Conservation (phyloP, 148 eudicot genomes). For the Chenopodium album region DNA sequence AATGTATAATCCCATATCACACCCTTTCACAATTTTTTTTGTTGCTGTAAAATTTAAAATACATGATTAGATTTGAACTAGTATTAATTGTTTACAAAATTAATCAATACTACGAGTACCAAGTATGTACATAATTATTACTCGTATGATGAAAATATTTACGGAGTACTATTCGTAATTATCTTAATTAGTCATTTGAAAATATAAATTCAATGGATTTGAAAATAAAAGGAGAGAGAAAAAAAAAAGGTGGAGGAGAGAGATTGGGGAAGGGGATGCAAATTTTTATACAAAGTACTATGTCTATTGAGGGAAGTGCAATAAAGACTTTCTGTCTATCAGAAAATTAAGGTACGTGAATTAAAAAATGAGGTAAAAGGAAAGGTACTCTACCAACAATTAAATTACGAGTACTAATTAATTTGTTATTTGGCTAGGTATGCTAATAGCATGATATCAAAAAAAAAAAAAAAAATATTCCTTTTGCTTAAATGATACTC, state of each 20-base stretch:
- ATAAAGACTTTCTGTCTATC: slow-evolving; percentile 32
- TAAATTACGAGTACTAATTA: neutral
- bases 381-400: slow-evolving; percentile 6
- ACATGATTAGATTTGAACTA: no score
- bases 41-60: no score
- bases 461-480: no score
- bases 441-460: neutral
- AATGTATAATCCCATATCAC: no score
- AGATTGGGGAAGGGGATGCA: slow-evolving; percentile 1
- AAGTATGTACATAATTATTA: no score
- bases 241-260: neutral
- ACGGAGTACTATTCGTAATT: no score
- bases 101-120: no score
- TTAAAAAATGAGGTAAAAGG: slow-evolving; percentile 5
- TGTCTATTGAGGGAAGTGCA: slow-evolving; percentile 23
- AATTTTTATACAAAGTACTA: slow-evolving; percentile 15
- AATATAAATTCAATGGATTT: neutral
- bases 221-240: neutral
- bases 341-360: slow-evolving; percentile 5
- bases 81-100: no score
- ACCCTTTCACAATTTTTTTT: no score
- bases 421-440: neutral
- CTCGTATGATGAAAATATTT: no score
- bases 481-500: no score
- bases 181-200: neutral